Evolutionary conservation across 768 basidiomycete genomes (phyloP).

Genomic region (Thelephora ganbajun): DNA sequence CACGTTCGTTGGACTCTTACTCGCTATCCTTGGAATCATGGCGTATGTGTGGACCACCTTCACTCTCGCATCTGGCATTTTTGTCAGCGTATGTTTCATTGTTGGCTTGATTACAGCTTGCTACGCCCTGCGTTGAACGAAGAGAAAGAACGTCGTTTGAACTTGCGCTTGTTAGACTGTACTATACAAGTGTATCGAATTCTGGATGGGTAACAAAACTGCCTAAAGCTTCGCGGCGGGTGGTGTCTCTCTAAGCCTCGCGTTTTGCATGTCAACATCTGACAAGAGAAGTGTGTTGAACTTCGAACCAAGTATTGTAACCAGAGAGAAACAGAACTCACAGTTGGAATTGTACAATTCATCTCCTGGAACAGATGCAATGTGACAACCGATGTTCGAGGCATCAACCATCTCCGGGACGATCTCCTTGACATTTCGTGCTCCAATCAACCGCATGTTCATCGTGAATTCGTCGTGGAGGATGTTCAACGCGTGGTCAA

Average conservation of each 20-base stretch:
- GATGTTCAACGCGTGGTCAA: conserved; percentile 71
- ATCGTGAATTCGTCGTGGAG: conserved; percentile 89
- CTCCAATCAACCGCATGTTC: conserved; percentile 90
- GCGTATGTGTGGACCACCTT: conserved; percentile 14
- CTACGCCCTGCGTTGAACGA: too few relatives aligned
- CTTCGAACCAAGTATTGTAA: neutral
- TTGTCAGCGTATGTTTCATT: conserved; percentile 12
- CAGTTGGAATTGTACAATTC: conserved; percentile 72
- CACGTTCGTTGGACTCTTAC: conserved; percentile 10
- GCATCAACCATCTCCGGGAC: conserved; percentile 86
- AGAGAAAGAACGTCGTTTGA: too few relatives aligned
- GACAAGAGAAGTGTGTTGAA: conserved; percentile 6
- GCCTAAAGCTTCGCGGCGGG: too few relatives aligned
- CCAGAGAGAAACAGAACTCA: conserved; percentile 27
- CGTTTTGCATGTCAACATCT: conserved; percentile 2
- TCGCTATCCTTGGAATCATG: conserved; percentile 10
- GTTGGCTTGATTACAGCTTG: neutral
- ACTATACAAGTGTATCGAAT: too few relatives aligned
- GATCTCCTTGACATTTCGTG: conserved; percentile 64
- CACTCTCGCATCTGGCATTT: conserved; percentile 10
- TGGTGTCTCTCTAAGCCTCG: neutral
- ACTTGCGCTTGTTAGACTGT: too few relatives aligned
- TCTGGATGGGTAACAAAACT: neutral
- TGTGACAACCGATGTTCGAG: conserved; percentile 49
- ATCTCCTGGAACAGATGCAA: conserved; percentile 56